Conservation (phyloP, 106 monocot species). For the Dioscorea dumetorum region DNA sequence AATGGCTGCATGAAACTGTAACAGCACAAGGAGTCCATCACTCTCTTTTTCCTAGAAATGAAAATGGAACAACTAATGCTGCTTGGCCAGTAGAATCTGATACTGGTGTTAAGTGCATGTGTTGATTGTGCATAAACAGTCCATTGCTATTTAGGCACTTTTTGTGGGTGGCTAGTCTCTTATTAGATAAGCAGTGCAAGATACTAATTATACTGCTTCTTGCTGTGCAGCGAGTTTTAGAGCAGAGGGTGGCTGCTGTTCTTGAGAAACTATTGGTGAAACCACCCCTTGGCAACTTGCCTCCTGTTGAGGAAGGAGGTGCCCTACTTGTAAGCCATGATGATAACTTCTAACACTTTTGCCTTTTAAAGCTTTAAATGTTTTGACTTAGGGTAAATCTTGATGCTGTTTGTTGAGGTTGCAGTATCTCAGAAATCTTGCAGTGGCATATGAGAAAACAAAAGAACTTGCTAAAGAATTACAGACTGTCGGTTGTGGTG, state of each 20-base stretch:
- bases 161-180: not conserved
- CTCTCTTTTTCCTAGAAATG: too few species aligned
- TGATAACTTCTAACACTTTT: not conserved
- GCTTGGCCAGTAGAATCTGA: too few species aligned
- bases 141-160: not conserved
- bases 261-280: constrained; percentile 85
- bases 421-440: constrained; percentile 92
- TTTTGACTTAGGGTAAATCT: not conserved
- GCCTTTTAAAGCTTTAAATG: too few species aligned
- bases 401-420: constrained; percentile 19
- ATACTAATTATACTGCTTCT: constrained; percentile 3
- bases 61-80: too few species aligned
- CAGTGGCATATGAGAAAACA: constrained; percentile 90
- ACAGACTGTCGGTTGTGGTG: constrained; percentile 87
- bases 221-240: constrained; percentile 71
- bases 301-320: constrained; percentile 82
- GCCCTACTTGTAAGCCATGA: constrained; percentile 54
- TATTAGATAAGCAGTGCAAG: not conserved
- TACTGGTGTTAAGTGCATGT: too few species aligned
- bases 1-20: too few species aligned
- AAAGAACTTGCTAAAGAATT: constrained; percentile 89
- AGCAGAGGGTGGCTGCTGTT: constrained; percentile 86
- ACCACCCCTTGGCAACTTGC: constrained; percentile 88
- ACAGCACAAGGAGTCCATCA: too few species aligned
- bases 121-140: too few species aligned